phyloP scores from a whole-genome alignment of 306 rosid genomes.

The Dalbergia cultrata region DNA sequence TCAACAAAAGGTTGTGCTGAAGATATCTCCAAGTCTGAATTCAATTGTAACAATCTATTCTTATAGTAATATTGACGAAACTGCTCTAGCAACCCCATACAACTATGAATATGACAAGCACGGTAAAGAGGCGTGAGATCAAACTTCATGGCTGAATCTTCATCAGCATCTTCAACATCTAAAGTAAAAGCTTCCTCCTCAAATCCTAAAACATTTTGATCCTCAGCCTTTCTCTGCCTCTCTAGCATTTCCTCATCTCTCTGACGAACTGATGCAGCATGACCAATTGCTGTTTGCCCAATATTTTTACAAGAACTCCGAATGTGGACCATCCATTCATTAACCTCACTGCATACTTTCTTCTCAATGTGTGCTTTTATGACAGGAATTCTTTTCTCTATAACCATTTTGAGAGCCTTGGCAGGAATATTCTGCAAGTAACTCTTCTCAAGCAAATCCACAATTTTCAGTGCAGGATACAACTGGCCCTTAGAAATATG shows the following conservation, averaged over 20 bases:
- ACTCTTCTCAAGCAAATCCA: slow-evolving; percentile 81
- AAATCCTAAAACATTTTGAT: slow-evolving; percentile 57
- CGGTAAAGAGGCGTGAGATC: slow-evolving; percentile 94
- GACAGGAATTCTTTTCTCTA: slow-evolving; percentile 79
- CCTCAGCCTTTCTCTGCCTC: slow-evolving; percentile 82
- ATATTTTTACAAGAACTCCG: slow-evolving; percentile 82
- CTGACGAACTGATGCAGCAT: slow-evolving; percentile 75
- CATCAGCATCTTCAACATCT: slow-evolving; percentile 78
- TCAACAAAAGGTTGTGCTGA: slow-evolving; percentile 86
- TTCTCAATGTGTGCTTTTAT: slow-evolving; percentile 83
- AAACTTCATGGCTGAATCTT: slow-evolving; percentile 72
- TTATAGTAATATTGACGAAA: slow-evolving; percentile 86
- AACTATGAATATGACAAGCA: slow-evolving; percentile 80
- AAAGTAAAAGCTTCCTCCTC: slow-evolving; percentile 69
- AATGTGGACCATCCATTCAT: slow-evolving; percentile 88
- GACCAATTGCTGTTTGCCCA: slow-evolving; percentile 88
- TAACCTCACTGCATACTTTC: slow-evolving; percentile 73
- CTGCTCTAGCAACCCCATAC: slow-evolving; percentile 77
- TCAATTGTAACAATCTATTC: slow-evolving; percentile 90
- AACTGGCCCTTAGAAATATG: slow-evolving; percentile 82
- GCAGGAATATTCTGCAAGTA: slow-evolving; percentile 63
- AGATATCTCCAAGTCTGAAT: slow-evolving; percentile 83
- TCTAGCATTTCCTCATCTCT: slow-evolving; percentile 87
- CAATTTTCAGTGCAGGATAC: slow-evolving; percentile 80
- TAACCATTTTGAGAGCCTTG: slow-evolving; percentile 63